These are phyloP conservation scores for Antarctomyces pellizariae DNA, from an alignment of 495 filamentous ascomycete species.

Conservation along the genomic window DNA sequence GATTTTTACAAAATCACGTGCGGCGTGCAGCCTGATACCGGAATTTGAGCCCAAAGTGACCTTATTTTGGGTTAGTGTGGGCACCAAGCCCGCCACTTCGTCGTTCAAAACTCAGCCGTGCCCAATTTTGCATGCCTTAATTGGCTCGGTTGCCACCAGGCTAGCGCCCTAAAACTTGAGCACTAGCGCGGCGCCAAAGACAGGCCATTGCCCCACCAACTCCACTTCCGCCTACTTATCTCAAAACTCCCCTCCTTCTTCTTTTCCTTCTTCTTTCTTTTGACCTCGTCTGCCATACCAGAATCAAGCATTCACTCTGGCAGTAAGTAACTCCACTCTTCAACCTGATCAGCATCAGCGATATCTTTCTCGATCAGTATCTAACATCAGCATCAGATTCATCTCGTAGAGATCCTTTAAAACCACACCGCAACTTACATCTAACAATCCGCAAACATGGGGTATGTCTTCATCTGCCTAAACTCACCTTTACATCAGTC, in stretches of 20 bases:
- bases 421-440: conserved; percentile 6
- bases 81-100: too few relatives aligned
- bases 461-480: conserved; percentile 10
- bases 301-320: conserved; percentile 14
- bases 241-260: neutral
- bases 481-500: neutral
- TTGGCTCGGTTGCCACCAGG: conserved; percentile 1
- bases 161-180: neutral
- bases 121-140: conserved; percentile 1
- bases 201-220: conserved; percentile 1
- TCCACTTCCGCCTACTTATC: conserved; percentile 2
- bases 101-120: neutral
- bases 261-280: conserved; percentile 3
- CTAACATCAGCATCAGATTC: conserved; percentile 7
- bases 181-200: neutral
- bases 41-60: too few relatives aligned
- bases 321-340: conserved; percentile 6
- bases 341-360: conserved; percentile 1
- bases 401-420: conserved; percentile 5
- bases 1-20: too few relatives aligned
- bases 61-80: too few relatives aligned
- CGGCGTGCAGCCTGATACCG: too few relatives aligned
- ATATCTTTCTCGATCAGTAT: neutral
- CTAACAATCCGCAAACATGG: conserved; percentile 12
- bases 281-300: conserved; percentile 10